Evolutionary conservation across 2,329 filamentous ascomycete species (phyloP).

Genomic region (Sclerotinia trifoliorum): DNA sequence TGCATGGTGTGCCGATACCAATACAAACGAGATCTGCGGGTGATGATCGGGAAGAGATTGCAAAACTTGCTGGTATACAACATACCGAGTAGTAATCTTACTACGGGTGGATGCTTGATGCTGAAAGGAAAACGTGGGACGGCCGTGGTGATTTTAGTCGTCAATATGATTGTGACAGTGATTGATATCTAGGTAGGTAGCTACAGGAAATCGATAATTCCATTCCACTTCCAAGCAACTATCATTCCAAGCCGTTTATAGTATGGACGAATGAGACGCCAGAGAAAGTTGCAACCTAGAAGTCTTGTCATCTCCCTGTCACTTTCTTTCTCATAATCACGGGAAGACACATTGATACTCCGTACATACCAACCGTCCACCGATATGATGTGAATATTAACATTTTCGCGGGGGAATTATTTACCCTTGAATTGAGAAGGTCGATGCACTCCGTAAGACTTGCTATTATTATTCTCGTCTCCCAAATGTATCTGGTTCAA

Average conservation of each 20-base stretch:
- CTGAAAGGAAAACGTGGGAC: neutral
- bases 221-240: neutral
- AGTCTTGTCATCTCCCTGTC: constrained; percentile 1
- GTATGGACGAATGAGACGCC: neutral
- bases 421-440: neutral
- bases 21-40: neutral
- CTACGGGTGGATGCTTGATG: neutral
- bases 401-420: neutral
- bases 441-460: neutral
- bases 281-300: constrained; percentile 9
- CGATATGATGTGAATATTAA: neutral
- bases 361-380: neutral
- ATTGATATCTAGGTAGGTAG: too few relatives aligned
- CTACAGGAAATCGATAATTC: neutral
- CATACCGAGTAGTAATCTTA: neutral
- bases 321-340: neutral
- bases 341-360: neutral
- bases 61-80: neutral
- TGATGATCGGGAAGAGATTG: neutral
- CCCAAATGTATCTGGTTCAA: neutral
- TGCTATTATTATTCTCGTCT: neutral
- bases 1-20: neutral
- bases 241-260: neutral
- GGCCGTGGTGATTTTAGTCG: neutral
- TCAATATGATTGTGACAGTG: neutral